Evolutionary conservation across 805 yeast genomes (phyloP), one percentile per base, ranked within the genome.

Genomic region (Candida xiaguanensis): DNA sequence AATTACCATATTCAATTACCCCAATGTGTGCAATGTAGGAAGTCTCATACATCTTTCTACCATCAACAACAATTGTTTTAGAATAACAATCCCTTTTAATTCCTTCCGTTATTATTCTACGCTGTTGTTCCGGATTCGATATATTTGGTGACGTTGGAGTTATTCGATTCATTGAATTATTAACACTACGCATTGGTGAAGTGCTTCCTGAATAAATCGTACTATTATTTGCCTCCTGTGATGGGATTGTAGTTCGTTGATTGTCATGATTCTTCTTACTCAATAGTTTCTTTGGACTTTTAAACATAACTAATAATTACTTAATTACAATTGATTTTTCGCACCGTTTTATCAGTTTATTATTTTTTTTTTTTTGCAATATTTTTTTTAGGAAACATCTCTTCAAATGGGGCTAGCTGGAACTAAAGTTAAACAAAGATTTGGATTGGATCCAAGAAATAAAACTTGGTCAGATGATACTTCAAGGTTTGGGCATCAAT

Each of bases 401-500:
- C 36, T 31, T 31, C 20, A 4, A n/a, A 85, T 85, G 95, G 93
- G 95, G 37, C 74, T 85, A 53, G 91, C 91, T 31, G 97, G 86
- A 8, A 72, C 82, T 5, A 83, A 80, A 55, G 77, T 74, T 9
- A 88, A 85, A 54, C 95, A 85, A 53, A 75, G 93, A 53, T 83
- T 90, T 58, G 97, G 98, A 8, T 63, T 74, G 26, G 99, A 91
- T 64, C 99, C 99, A 13, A 71, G 98, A 55, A 91, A 91, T 55
- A 90, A 96, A 1, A 76, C 80, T 45, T 91, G 99, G 99, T 83
- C 96, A 18, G 88, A 88, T 55, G 86, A 87, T 52, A 79, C 82
- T 0, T 68, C 71, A 3, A 65, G 96, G 37, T 91, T 91, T 54
- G 99, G 99, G 0, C 96, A 85, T 58, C 78, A 83, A 52, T 89